phyloP scores from a whole-genome alignment of 306 rosid species.

The Senna tora region DNA sequence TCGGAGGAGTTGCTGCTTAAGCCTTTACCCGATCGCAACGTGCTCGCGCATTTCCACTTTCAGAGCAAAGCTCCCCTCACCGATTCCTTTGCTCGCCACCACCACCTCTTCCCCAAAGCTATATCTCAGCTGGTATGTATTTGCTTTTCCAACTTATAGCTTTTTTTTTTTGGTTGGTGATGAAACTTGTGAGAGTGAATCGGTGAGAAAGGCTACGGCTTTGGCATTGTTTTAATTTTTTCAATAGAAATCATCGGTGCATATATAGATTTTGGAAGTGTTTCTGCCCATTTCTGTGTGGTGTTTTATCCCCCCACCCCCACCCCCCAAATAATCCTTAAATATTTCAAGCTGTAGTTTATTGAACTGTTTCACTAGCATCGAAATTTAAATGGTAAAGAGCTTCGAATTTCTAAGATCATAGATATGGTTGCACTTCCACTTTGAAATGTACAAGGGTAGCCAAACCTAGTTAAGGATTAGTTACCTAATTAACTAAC shows the following conservation, averaged over 20 bases:
- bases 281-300: neutral
- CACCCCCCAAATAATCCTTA: too few relatives aligned
- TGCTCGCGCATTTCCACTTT: constrained; percentile 87
- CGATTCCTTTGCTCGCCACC: constrained; percentile 70
- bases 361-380: constrained; percentile 1
- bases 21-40: constrained; percentile 88
- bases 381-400: neutral
- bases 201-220: neutral
- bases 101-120: constrained; percentile 93
- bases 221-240: constrained; percentile 10
- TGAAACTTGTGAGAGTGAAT: neutral
- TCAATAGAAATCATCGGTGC: neutral
- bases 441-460: neutral
- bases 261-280: neutral
- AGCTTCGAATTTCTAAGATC: neutral
- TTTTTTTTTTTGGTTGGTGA: neutral
- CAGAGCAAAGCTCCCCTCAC: constrained; percentile 60
- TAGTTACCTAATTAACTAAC: neutral
- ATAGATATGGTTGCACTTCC: neutral
- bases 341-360: neutral
- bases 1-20: constrained; percentile 83
- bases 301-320: too few relatives aligned
- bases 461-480: neutral
- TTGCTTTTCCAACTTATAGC: neutral
- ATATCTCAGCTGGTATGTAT: constrained; percentile 78